Evolutionary conservation across 1,139 yeast genomes (phyloP), one percentile per base, ranked within the genome.

Genomic region (Casaregolazyma suthepensis): DNA sequence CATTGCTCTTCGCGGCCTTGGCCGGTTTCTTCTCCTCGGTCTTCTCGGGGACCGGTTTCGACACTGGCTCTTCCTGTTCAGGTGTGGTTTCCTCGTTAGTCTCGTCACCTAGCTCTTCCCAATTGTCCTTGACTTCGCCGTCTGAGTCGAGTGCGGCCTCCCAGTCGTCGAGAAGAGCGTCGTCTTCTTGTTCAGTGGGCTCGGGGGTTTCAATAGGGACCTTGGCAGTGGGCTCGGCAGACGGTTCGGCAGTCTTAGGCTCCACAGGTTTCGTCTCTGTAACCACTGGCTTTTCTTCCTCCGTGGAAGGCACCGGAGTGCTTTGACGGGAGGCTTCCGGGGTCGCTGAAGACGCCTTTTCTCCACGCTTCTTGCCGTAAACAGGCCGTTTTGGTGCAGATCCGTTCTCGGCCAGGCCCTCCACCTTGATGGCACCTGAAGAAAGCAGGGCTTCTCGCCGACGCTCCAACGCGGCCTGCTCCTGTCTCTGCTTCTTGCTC

Each of bases 401-500:
- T 10, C 66, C 71, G 22, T 62, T 75, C 5, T 67, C 71, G 4
- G 68, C 66, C 59, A 90, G 78, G 56, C 93, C 98, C 44, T 89
- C 87, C 61, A 91, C 89, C 12, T 19, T 51, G 51, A 75, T 73
- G 52, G 89, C 80, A 60, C 91, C 87, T 31, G 89, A 75, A 56
- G 85, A 85, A 61, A 93, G 77, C 61, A 93, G 77, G 63, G 86
- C 93, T 62, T 87, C 85, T 71, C 96, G 87, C 75, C 98, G 88
- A 69, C 87, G 86, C 67, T 93, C 98, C 66, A 85, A 82, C 48
- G 85, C 72, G 55, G 84, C 87, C 75, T 87, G 87, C 68, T 90
- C 96, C 71, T 91, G 97, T 72, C 87, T 89, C 75, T 93, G 99
- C 69, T 91, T 93, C 75, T 88, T 93, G 56, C 97, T 87, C 68